Conservation (phyloP, 2,329 filamentous ascomycete species). For the Simplicillium sp. region DNA sequence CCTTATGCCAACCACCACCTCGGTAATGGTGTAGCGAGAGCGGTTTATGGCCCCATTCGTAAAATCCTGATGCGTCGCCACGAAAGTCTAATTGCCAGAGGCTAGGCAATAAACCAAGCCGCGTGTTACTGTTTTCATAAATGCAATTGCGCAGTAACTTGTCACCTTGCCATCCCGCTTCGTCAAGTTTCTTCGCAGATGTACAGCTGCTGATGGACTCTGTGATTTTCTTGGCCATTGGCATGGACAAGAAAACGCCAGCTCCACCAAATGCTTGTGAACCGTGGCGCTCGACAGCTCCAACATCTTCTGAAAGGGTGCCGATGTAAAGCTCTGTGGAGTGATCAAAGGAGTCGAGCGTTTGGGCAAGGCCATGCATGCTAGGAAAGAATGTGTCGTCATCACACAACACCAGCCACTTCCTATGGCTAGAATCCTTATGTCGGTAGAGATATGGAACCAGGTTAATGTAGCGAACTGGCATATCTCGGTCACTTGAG, state of each 20-base stretch:
- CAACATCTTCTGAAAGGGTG: slow-evolving; percentile 51
- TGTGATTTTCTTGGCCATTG: slow-evolving; percentile 35
- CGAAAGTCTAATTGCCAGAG: slow-evolving; percentile 53
- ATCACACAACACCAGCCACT: slow-evolving; percentile 54
- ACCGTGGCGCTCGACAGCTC: slow-evolving; percentile 49
- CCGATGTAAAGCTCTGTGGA: slow-evolving; percentile 47
- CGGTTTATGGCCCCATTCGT: slow-evolving; percentile 51
- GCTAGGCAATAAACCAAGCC: slow-evolving; percentile 34
- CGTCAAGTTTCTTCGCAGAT: slow-evolving; percentile 38
- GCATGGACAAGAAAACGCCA: slow-evolving; percentile 50
- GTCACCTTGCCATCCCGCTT: slow-evolving; percentile 52
- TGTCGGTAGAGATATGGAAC: slow-evolving; percentile 46
- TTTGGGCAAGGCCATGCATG: slow-evolving; percentile 42
- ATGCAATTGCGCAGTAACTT: slow-evolving; percentile 54
- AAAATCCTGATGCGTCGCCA: slow-evolving; percentile 53
- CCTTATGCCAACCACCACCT: slow-evolving; percentile 46
- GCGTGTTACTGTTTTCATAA: slow-evolving; percentile 50
- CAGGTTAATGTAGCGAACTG: slow-evolving; percentile 46
- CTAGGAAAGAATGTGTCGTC: slow-evolving; percentile 58
- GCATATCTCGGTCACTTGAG: slow-evolving; percentile 45
- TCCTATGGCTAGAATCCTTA: slow-evolving; percentile 36
- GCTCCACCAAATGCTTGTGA: slow-evolving; percentile 56
- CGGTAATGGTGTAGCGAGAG: slow-evolving; percentile 57
- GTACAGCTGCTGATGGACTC: slow-evolving; percentile 35
- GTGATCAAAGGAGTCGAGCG: slow-evolving; percentile 42